phyloP scores from a whole-genome alignment of 306 rosid genomes.

The Vigna trinervia region DNA sequence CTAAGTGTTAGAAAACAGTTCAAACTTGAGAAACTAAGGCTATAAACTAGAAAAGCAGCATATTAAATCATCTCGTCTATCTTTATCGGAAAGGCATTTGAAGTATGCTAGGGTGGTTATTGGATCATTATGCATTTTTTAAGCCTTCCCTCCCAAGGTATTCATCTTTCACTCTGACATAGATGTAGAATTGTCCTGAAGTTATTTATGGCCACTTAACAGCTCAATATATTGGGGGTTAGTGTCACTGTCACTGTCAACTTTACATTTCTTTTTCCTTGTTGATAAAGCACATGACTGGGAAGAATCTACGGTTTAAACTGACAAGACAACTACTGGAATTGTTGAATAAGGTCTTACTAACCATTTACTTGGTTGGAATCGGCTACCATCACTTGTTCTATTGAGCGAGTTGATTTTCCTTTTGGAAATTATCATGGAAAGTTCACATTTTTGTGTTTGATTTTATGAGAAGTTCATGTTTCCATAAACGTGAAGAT shows the following conservation, averaged over 20 bases:
- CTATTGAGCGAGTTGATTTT: background rate
- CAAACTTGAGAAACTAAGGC: background rate
- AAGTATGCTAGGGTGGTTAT: slow-evolving; percentile 31
- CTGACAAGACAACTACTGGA: slow-evolving; percentile 12
- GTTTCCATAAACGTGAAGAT: background rate
- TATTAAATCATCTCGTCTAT: slow-evolving; percentile 11
- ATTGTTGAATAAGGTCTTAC: slow-evolving; percentile 24
- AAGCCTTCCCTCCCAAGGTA: background rate
- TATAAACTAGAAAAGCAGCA: background rate
- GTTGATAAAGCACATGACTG: slow-evolving; percentile 11
- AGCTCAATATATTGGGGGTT: slow-evolving; percentile 2
- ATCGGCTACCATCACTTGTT: slow-evolving; percentile 17
- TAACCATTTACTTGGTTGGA: slow-evolving; percentile 34
- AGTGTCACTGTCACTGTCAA: slow-evolving; percentile 15
- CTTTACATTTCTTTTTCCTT: background rate
- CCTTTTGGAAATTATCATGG: slow-evolving; percentile 10
- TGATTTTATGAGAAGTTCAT: background rate
- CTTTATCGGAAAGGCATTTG: background rate
- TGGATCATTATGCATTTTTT: slow-evolving; percentile 5
- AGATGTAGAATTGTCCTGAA: slow-evolving; percentile 25
- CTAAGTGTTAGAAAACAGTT: background rate
- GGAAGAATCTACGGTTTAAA: slow-evolving; percentile 22
- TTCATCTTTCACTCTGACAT: slow-evolving; percentile 20
- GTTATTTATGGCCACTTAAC: slow-evolving; percentile 10
- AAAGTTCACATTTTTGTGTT: background rate